phyloP scores from a whole-genome alignment of 257 asterid species.

The Forsythia viridissima region DNA sequence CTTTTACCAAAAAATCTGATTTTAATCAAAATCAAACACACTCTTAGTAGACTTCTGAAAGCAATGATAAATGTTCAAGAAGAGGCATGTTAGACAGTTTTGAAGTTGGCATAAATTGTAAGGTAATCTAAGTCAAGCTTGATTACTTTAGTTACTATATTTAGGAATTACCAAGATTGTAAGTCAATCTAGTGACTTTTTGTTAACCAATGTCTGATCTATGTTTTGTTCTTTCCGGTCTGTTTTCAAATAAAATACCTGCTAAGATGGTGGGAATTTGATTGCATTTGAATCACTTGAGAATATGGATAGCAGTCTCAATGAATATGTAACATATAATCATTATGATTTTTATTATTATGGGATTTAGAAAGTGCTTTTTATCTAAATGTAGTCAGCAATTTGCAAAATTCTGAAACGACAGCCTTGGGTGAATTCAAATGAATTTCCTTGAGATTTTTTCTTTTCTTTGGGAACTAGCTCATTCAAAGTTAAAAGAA shows the following conservation, averaged over 20 bases:
- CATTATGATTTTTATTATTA: too few species aligned
- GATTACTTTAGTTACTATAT: not conserved
- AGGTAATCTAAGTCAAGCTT: not conserved
- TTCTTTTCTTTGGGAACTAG: slow-evolving; percentile 9
- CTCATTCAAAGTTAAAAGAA: slow-evolving; percentile 24
- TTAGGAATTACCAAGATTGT: not conserved
- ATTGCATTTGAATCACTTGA: not conserved
- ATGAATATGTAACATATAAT: not conserved
- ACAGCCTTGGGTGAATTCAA: not conserved
- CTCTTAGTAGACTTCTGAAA: not conserved
- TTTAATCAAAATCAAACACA: too few species aligned
- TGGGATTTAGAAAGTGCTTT: not conserved
- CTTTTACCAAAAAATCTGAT: too few species aligned
- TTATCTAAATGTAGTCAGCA: slow-evolving; percentile 12
- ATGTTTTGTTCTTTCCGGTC: not conserved
- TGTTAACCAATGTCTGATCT: not conserved
- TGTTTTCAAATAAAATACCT: not conserved
- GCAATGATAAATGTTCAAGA: not conserved
- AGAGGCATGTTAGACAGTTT: not conserved
- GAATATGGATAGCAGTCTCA: not conserved
- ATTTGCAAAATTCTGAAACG: not conserved
- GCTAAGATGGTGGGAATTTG: not conserved
- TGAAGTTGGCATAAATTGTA: not conserved
- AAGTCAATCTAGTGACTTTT: not conserved
- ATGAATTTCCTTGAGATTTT: not conserved